A percentile compares a stretch with the other conserved stretches of the same genome.
Evolutionary conservation across 129 eudicot species (phyloP).

Genomic region (Artemisia argyi): DNA sequence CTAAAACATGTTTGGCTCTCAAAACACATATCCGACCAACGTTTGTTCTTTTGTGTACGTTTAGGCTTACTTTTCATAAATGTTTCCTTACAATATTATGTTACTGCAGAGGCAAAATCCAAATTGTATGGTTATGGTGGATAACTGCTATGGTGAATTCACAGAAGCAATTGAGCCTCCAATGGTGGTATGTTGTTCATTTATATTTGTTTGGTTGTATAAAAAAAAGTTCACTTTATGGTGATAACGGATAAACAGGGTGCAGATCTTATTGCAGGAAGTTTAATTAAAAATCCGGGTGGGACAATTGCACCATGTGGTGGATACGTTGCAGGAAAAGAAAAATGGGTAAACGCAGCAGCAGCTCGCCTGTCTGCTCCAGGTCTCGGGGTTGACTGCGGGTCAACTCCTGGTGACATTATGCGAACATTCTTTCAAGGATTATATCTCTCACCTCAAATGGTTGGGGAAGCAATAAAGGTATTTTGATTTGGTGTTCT

Average conservation of each 20-base stretch:
- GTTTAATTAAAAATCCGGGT: constrained; percentile 93
- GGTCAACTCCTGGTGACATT: constrained; percentile 93
- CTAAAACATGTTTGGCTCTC: too few species aligned
- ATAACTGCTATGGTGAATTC: constrained; percentile 99
- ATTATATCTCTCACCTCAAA: constrained; percentile 89
- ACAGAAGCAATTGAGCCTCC: constrained; percentile 87
- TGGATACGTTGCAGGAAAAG: constrained; percentile 93
- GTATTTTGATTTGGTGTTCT: constrained; percentile 34
- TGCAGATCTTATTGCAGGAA: constrained; percentile 97
- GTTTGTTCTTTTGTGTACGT: too few species aligned
- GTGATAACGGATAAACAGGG: constrained; percentile 58
- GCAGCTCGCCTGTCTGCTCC: constrained; percentile 99
- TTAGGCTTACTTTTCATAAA: too few species aligned
- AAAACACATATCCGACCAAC: too few species aligned
- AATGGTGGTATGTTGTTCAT: constrained; percentile 71
- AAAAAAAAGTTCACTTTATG: constrained; percentile 1
- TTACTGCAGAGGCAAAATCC: constrained; percentile 78
- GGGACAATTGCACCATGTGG: constrained; percentile 99
- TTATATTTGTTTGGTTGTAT: not conserved
- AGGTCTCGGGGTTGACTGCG: constrained; percentile 94
- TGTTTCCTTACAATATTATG: constrained; percentile 9
- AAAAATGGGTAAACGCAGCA: constrained; percentile 90
- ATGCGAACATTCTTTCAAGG: constrained; percentile 94
- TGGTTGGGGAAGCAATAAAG: constrained; percentile 99
- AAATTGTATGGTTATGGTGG: constrained; percentile 90